Conservation (phyloP, 257 asterid genomes). For the Solanum pinnatisectum region DNA sequence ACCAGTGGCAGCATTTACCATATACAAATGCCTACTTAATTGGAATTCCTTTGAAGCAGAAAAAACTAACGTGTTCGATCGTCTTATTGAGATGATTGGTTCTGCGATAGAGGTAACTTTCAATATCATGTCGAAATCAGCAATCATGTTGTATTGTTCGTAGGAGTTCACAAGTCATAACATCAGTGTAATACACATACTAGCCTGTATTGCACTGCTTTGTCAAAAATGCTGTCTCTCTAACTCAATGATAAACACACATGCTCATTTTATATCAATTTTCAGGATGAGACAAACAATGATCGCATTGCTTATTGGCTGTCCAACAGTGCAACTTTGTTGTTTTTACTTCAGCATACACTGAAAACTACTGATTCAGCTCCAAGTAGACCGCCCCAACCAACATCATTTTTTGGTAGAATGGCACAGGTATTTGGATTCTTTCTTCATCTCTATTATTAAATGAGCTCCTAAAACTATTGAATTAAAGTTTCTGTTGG, state of each 20-base stretch:
- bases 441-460: background rate
- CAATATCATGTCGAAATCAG: background rate
- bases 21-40: constrained; percentile 69
- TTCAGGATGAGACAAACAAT: constrained; percentile 61
- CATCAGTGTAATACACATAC: background rate
- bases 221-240: background rate
- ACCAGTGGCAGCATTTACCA: constrained; percentile 79
- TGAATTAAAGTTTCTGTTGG: background rate
- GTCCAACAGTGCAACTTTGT: constrained; percentile 62
- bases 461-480: background rate
- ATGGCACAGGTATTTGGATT: constrained; percentile 43
- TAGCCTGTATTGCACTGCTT: background rate
- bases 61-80: constrained; percentile 73
- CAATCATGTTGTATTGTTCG: background rate
- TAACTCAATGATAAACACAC: background rate
- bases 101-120: constrained; percentile 67
- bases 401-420: constrained; percentile 75
- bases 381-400: constrained; percentile 52
- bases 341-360: constrained; percentile 69
- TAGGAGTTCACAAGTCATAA: background rate
- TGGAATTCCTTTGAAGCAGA: constrained; percentile 91
- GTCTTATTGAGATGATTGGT: constrained; percentile 71
- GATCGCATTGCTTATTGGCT: constrained; percentile 74
- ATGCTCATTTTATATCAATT: background rate
- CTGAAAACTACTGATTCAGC: constrained; percentile 31